Conservation (phyloP, 179 eudicot species). For the Carnegiea gigantea region DNA sequence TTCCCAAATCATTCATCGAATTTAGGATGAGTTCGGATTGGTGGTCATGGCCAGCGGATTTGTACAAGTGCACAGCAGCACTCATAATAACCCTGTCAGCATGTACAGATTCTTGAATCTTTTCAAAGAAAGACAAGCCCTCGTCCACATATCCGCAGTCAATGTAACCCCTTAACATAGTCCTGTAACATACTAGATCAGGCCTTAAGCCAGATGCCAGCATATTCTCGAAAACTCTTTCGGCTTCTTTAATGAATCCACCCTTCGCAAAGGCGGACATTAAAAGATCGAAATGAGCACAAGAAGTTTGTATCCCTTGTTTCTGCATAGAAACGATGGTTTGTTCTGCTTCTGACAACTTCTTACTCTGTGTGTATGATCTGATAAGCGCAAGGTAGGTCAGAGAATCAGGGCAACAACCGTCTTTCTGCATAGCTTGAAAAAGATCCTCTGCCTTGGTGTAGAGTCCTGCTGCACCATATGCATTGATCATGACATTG, state of each 20-base stretch:
- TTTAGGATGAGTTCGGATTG: slow-evolving; percentile 42
- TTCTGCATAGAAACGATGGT: slow-evolving; percentile 50
- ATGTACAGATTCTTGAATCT: slow-evolving; percentile 32
- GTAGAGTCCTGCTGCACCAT: slow-evolving; percentile 55
- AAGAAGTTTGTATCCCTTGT: slow-evolving; percentile 49
- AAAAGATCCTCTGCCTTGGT: slow-evolving; percentile 61
- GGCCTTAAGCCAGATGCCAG: slow-evolving; percentile 43
- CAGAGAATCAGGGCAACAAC: slow-evolving; percentile 51
- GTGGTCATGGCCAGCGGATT: slow-evolving; percentile 40
- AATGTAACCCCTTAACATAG: slow-evolving; percentile 61
- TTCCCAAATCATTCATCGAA: slow-evolving; percentile 44
- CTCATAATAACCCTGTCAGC: slow-evolving; percentile 64
- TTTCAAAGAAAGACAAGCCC: slow-evolving; percentile 63
- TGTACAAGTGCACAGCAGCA: slow-evolving; percentile 68
- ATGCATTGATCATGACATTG: slow-evolving; percentile 73
- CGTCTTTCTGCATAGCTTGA: slow-evolving; percentile 50
- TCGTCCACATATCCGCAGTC: slow-evolving; percentile 55
- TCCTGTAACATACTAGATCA: slow-evolving; percentile 48
- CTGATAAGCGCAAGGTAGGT: slow-evolving; percentile 66
- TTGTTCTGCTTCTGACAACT: slow-evolving; percentile 54
- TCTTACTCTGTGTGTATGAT: slow-evolving; percentile 50
- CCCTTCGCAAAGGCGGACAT: slow-evolving; percentile 44
- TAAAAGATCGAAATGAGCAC: slow-evolving; percentile 64
- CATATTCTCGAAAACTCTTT: slow-evolving; percentile 40
- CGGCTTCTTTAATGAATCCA: slow-evolving; percentile 51